Base-by-base conservation (phyloP, 2,329 filamentous ascomycete genomes). In the Ilyonectria destructans region DNA sequence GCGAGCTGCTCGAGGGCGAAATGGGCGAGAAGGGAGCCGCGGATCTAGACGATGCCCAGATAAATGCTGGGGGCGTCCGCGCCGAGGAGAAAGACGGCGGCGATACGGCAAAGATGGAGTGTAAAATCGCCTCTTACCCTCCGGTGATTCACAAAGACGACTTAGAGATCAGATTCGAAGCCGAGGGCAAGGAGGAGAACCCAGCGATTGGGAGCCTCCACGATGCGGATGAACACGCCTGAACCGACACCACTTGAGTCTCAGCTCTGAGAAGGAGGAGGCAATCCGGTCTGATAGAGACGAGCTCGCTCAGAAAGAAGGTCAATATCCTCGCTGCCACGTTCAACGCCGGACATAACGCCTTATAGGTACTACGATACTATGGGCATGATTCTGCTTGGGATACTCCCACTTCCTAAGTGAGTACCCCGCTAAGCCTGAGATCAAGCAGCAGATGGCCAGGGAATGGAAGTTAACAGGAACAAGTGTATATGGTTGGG, bases 21-120 rank as follows among this genome's bases (percentile, higher is more conserved):
- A 89, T 89, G 86, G 87, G 87, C 49, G 84, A 85, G 71, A 87
- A 88, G 77, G 87, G 87, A 10, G 83, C 84, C 6, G 84, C 83
- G 4, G 87, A 89, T 61, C 82, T 89, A 15, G 87, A 89, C 71
- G 86, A 89, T 59, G 88, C 86, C 6, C 87, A 89, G 76, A 82
- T 83, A 65, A 89, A 89, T 60, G 87, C 87, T 0, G 85, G 84
- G 2, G 87, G 87, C 12, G 81, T 82, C 65, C 82, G 84, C 51
- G 80, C 67, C 26, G 69, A 57, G 8, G 70, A 71, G 12, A 69
- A 70, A 37, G 70, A 71, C 40, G 49, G 56, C 15, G 43, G 51
- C 2, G 43, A 66, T 17, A 62, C 68, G 43, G 9, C 23, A 12
- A 70, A 67, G 60, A 31, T 46, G 4, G 62, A 63, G 26, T 65